Evolutionary conservation across 305 asterid genomes (phyloP).

Genomic region (Petunia hybrid): DNA sequence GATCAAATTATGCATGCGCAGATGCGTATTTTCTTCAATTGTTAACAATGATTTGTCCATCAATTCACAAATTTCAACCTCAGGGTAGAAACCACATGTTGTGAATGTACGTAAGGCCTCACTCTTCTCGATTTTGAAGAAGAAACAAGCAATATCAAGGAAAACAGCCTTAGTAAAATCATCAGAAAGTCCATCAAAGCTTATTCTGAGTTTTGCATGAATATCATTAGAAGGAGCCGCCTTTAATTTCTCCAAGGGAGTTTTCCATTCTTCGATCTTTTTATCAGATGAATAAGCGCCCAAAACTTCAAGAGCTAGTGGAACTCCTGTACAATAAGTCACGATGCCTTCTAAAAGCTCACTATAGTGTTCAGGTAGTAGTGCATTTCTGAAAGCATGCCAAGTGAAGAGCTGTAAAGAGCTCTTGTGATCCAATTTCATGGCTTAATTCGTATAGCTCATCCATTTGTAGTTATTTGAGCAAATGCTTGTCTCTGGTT

Average conservation of each 20-base stretch:
- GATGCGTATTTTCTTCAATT: neutral
- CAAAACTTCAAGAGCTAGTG: conserved; percentile 12
- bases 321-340: conserved; percentile 16
- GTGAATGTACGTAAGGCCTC: neutral
- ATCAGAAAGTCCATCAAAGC: conserved; percentile 19
- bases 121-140: neutral
- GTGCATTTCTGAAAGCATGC: neutral
- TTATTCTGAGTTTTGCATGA: neutral
- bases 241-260: conserved; percentile 13
- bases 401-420: neutral
- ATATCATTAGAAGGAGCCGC: neutral
- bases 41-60: neutral
- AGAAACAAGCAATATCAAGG: conserved; percentile 21
- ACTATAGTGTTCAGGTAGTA: neutral
- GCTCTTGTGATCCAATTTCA: neutral
- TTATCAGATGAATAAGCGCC: conserved; percentile 19
- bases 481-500: conserved; percentile 12
- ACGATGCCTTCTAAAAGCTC: neutral
- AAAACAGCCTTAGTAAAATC: conserved; percentile 8
- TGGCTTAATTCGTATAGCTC: conserved; percentile 13
- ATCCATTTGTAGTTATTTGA: neutral
- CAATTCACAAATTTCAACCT: conserved; percentile 5
- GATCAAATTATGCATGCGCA: conserved; percentile 6
- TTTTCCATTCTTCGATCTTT: conserved; percentile 9
- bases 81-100: neutral